phyloP scores from a whole-genome alignment of 129 eudicot genomes.

The Chrysanthemum lavandulifolium region DNA sequence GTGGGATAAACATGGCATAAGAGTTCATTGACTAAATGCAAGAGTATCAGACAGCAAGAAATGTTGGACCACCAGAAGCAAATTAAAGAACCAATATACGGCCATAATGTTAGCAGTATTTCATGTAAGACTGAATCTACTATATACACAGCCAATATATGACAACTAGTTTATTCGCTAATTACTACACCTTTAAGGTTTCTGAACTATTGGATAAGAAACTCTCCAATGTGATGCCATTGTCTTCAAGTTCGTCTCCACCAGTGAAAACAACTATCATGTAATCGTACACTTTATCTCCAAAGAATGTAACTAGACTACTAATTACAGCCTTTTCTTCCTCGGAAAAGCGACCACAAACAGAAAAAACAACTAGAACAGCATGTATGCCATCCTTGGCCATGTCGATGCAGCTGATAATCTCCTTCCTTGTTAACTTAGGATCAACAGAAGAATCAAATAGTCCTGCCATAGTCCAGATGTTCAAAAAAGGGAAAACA shows the following conservation, averaged over 20 bases:
- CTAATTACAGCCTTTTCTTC: slow-evolving; percentile 53
- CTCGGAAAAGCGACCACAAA: slow-evolving; percentile 52
- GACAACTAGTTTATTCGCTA: too few species aligned
- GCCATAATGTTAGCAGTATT: too few species aligned
- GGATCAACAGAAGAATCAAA: slow-evolving; percentile 50
- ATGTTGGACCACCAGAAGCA: too few species aligned
- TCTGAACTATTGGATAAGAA: slow-evolving; percentile 45
- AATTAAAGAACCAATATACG: too few species aligned
- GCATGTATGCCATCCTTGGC: slow-evolving; percentile 82
- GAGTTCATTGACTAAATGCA: too few species aligned
- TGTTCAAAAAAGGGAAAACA: too few species aligned
- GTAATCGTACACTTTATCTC: slow-evolving; percentile 57
- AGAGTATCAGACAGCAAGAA: too few species aligned
- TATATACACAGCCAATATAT: too few species aligned
- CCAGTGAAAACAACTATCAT: slow-evolving; percentile 78
- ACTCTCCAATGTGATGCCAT: slow-evolving; percentile 45
- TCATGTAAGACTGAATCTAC: too few species aligned
- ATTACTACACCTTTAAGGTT: slow-evolving; percentile 39
- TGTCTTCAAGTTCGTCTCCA: slow-evolving; percentile 73
- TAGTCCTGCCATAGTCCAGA: slow-evolving; percentile 37
- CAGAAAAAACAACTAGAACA: slow-evolving; percentile 57
- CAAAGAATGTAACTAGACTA: slow-evolving; percentile 54
- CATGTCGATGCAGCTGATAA: slow-evolving; percentile 61
- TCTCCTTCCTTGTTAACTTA: slow-evolving; percentile 55
- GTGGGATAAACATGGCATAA: too few species aligned